Conservation (phyloP, 371 early-diverging fungal species). For the Mucor indicus region DNA sequence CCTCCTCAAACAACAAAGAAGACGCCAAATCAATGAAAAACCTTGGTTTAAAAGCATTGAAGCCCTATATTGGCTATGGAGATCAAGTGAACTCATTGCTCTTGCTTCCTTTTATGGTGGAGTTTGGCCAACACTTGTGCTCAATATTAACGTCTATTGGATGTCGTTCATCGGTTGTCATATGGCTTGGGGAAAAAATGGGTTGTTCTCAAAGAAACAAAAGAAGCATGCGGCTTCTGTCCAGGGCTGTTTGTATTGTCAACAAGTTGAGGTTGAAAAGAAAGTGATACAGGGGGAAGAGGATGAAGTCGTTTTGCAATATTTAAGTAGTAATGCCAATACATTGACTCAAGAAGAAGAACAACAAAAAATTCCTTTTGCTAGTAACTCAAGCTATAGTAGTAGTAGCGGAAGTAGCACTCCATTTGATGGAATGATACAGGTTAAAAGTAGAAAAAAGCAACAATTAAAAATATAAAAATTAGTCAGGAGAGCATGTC, state of each 20-base stretch:
- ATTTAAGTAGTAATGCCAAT: constrained; percentile 3
- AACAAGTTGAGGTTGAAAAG: constrained; percentile 2
- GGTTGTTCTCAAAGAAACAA: constrained; percentile 11
- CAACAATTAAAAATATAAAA: not conserved
- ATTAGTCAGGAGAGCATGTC: too few species aligned
- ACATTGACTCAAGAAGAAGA: constrained; percentile 22
- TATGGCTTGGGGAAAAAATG: constrained; percentile 24
- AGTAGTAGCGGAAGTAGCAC: constrained; percentile 4
- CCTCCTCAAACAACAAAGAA: not conserved
- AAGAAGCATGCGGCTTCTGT: not conserved
- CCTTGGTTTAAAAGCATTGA: constrained; percentile 28
- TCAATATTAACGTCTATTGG: constrained; percentile 31
- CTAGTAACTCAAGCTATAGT: not conserved
- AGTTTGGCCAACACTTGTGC: constrained; percentile 28
- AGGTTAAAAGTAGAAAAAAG: constrained; percentile 15
- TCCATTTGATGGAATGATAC: constrained; percentile 9
- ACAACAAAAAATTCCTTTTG: not conserved
- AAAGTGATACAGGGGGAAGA: not conserved
- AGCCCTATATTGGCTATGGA: constrained; percentile 42
- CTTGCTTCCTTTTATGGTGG: constrained; percentile 45
- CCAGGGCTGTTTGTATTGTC: constrained; percentile 15
- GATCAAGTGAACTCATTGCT: constrained; percentile 31
- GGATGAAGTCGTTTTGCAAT: not conserved
- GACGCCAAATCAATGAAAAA: constrained; percentile 4
- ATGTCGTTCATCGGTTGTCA: constrained; percentile 24